A percentile compares a stretch with the other conserved stretches of the same genome.
Conservation (phyloP, 345 rosid species). For the Cardiospermum halicacabum region DNA sequence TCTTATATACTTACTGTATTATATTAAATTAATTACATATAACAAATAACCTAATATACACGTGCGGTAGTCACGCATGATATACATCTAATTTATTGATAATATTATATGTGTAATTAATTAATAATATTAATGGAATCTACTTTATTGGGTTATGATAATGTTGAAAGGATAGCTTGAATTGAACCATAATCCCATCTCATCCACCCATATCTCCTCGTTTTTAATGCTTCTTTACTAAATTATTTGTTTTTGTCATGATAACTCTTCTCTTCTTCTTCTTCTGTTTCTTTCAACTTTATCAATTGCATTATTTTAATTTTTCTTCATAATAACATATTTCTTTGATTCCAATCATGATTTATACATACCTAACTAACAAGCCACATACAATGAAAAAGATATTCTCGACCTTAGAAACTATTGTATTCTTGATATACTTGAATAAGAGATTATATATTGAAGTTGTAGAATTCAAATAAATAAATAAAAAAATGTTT, state of each 20-base stretch:
- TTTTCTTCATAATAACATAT: not conserved
- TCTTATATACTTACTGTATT: too few relatives aligned
- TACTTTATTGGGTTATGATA: constrained; percentile 18
- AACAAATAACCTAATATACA: not conserved
- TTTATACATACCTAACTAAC: not conserved
- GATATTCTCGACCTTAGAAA: too few relatives aligned
- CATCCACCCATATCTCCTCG: constrained; percentile 5
- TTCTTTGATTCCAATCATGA: not conserved
- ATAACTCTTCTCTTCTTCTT: not conserved
- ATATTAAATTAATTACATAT: too few relatives aligned
- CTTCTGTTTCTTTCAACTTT: not conserved
- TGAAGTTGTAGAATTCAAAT: too few relatives aligned
- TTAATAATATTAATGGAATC: constrained; percentile 18
- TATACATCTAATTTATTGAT: not conserved
- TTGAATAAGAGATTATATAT: too few relatives aligned
- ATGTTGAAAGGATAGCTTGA: not conserved
- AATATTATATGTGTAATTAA: not conserved
- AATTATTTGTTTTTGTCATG: not conserved
- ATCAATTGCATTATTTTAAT: not conserved
- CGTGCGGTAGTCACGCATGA: not conserved
- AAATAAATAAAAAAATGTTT: too few relatives aligned
- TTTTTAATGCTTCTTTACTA: not conserved
- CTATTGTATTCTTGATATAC: too few relatives aligned
- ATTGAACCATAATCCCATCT: constrained; percentile 1
- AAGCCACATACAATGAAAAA: not conserved